Conservation (phyloP, 495 filamentous ascomycete species). For the Talaromyces nanjingensis region DNA sequence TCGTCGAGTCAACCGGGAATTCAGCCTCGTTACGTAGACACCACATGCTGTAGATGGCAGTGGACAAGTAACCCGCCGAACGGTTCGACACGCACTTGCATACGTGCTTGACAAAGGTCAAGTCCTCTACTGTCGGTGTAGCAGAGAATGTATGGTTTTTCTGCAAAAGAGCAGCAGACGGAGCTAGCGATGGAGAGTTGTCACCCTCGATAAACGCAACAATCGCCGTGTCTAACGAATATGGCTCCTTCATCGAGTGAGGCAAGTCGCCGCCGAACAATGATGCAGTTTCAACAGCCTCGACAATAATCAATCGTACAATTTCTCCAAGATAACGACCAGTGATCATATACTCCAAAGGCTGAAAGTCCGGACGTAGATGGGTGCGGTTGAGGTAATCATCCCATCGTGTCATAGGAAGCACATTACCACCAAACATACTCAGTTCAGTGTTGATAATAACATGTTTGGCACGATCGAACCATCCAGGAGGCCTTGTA, state of each 20-base stretch:
- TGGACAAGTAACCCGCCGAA: slow-evolving; percentile 56
- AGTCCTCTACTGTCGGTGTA: slow-evolving; percentile 42
- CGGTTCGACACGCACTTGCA: slow-evolving; percentile 50
- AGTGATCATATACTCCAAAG: slow-evolving; percentile 84
- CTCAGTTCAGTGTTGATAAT: slow-evolving; percentile 87
- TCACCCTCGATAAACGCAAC: slow-evolving; percentile 51
- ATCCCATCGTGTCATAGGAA: slow-evolving; percentile 73
- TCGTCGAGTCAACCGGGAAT: slow-evolving; percentile 15
- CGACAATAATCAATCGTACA: slow-evolving; percentile 65
- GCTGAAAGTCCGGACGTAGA: slow-evolving; percentile 76
- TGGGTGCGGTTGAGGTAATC: slow-evolving; percentile 58
- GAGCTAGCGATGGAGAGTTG: slow-evolving; percentile 32
- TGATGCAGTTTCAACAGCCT: slow-evolving; percentile 47
- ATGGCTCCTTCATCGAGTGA: slow-evolving; percentile 50
- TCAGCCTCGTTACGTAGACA: slow-evolving; percentile 47
- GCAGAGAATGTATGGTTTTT: slow-evolving; percentile 41
- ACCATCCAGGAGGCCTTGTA: slow-evolving; percentile 31
- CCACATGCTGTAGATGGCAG: slow-evolving; percentile 60
- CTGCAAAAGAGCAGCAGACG: slow-evolving; percentile 41
- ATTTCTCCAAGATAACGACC: slow-evolving; percentile 84
- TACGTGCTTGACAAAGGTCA: slow-evolving; percentile 47
- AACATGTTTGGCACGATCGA: slow-evolving; percentile 50
- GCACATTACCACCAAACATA: slow-evolving; percentile 66
- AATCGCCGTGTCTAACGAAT: slow-evolving; percentile 66
- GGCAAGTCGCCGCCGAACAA: slow-evolving; percentile 53